Conservation (phyloP, 768 basidiomycete genomes). For the Agrocybe chaxingu region DNA sequence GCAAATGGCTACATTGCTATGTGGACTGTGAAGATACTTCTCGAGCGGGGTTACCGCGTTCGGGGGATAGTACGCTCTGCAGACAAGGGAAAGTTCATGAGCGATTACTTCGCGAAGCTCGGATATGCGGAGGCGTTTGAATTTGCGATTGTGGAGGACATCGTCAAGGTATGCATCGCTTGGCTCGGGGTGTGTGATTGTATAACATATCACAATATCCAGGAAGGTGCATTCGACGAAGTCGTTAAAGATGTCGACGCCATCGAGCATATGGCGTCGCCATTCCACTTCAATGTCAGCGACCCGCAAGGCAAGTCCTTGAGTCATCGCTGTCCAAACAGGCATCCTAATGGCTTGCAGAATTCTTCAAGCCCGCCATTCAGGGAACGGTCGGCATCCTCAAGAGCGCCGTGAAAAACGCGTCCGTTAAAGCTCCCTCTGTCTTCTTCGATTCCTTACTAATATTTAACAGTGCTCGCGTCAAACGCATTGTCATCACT, state of each 20-base stretch:
- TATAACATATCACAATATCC: neutral
- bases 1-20: too few relatives aligned
- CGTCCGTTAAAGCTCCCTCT: slow-evolving; percentile 24
- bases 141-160: too few relatives aligned
- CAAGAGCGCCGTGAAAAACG: slow-evolving; percentile 50
- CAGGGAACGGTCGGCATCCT: slow-evolving; percentile 65
- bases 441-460: neutral
- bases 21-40: too few relatives aligned
- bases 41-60: too few relatives aligned
- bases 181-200: neutral
- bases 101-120: too few relatives aligned
- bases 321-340: neutral
- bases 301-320: slow-evolving; percentile 33
- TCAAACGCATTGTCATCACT: slow-evolving; percentile 71
- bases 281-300: slow-evolving; percentile 41
- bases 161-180: too few relatives aligned
- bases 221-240: slow-evolving; percentile 73
- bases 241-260: slow-evolving; percentile 74
- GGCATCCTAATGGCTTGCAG: slow-evolving; percentile 22
- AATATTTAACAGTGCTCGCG: slow-evolving; percentile 26
- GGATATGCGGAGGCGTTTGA: too few relatives aligned
- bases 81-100: too few relatives aligned
- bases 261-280: slow-evolving; percentile 67
- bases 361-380: slow-evolving; percentile 67
- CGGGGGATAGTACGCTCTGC: too few relatives aligned